Percentiles rank a stretch among this genome's conserved stretches.
Conservation (phyloP, 805 yeast genomes). For the Candida morakotiae region DNA sequence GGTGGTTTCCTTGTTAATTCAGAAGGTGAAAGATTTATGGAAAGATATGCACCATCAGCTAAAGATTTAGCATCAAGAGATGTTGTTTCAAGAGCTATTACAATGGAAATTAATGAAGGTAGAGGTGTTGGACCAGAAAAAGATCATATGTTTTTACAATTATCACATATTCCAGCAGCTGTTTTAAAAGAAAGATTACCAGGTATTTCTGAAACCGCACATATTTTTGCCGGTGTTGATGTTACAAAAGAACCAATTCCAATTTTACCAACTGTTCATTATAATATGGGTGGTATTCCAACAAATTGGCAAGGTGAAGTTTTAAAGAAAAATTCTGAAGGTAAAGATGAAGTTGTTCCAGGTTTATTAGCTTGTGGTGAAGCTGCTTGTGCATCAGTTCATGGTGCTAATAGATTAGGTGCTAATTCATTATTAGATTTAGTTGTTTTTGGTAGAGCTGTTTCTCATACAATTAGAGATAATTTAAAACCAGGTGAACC, state of each 20-base stretch:
- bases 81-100: conserved; percentile 97
- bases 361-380: conserved; percentile 98
- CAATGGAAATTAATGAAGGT: conserved; percentile 98
- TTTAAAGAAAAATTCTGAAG: conserved; percentile 73
- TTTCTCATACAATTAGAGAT: conserved; percentile 86
- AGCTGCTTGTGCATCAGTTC: conserved; percentile 98
- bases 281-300: conserved; percentile 99
- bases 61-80: conserved; percentile 98
- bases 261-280: conserved; percentile 96
- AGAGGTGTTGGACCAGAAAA: conserved; percentile 97
- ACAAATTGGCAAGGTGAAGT: conserved; percentile 98
- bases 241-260: conserved; percentile 99
- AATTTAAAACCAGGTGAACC: conserved; percentile 85
- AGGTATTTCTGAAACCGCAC: conserved; percentile 98
- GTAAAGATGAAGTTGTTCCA: conserved; percentile 87
- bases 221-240: conserved; percentile 98
- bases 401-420: conserved; percentile 99
- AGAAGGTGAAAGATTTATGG: conserved; percentile 99
- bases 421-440: conserved; percentile 96
- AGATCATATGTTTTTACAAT: conserved; percentile 94
- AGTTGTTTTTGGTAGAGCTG: conserved; percentile 99
- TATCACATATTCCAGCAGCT: conserved; percentile 88
- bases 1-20: conserved; percentile 96
- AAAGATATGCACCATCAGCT: conserved; percentile 98
- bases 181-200: conserved; percentile 95